Base-by-base conservation (phyloP, 1,284 basidiomycete genomes). In the Cystobasidium pallidum region DNA sequence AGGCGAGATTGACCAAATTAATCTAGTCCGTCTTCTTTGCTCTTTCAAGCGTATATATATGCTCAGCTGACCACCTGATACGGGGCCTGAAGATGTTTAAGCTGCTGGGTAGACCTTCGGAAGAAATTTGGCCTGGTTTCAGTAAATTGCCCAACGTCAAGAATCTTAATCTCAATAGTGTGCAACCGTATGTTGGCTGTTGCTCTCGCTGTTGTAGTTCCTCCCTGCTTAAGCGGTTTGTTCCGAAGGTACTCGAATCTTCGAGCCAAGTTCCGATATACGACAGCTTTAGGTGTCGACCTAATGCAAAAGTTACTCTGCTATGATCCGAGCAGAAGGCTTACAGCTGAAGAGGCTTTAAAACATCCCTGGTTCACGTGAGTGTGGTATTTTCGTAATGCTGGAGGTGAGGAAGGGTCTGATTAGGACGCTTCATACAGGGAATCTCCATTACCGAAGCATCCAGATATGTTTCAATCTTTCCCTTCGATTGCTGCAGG, bases 401-500 rank as follows among this genome's bases (percentile, higher is more conserved):
- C 2, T 41, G 47, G 67, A 45, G 8, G n/a, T 3, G 4, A 45
- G 8, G 7, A n/a, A n/a, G 11, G 3, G 3, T 45, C 19, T 45
- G 8, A n/a, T 19, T 45, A 45, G 24, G 21, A 6, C 47, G 30
- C 19, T 24, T 17, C 43, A 8, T 11, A 21, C 78, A 94, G 92
- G 3, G 96, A 99, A 82, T 89, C 91, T 0, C 96, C 96, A 0
- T 82, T 91, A 47, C 95, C 96, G 0, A 98, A 99, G 78, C 95
- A 99, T 81, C 92, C 94, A n/a, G 94, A 97, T 79, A 83, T 95
- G 66, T 99, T 99, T 81, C 88, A 91, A 1, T 95, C 92, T 1
- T 99, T 99, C 81, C 96, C 96, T 19, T 94, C 91, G 49, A 87
- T 90, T 24, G 96, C 96, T n/a, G 93, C 93, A 2, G 96, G 96